Evolutionary conservation across 2,329 filamentous ascomycete species (phyloP).

Genomic region (Fusarium multiceps): DNA sequence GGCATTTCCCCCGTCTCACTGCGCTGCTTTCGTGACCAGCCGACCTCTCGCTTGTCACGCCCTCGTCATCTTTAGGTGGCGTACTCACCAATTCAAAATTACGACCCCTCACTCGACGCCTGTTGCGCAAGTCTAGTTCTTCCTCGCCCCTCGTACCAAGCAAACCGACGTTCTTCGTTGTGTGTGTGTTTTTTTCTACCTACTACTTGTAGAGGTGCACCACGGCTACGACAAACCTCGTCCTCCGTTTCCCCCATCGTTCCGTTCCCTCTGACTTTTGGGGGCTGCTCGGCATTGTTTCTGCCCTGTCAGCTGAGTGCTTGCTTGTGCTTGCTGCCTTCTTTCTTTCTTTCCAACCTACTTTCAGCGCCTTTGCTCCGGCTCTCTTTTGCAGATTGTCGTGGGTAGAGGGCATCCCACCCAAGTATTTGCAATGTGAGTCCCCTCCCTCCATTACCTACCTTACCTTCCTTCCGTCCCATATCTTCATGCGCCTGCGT

Average conservation of each 20-base stretch:
- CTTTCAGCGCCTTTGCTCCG: slow-evolving; percentile 56
- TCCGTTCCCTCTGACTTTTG: slow-evolving; percentile 30
- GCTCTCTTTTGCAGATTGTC: slow-evolving; percentile 59
- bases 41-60: slow-evolving; percentile 42
- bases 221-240: slow-evolving; percentile 36
- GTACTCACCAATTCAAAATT: slow-evolving; percentile 38
- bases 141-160: slow-evolving; percentile 41
- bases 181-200: slow-evolving; percentile 23
- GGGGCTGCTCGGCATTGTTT: slow-evolving; percentile 38
- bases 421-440: slow-evolving; percentile 58
- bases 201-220: slow-evolving; percentile 28
- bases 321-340: slow-evolving; percentile 27
- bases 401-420: slow-evolving; percentile 57
- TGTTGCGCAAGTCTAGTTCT: slow-evolving; percentile 45
- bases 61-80: slow-evolving; percentile 44
- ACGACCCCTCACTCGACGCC: slow-evolving; percentile 42
- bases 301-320: slow-evolving; percentile 34
- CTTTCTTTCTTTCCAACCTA: slow-evolving; percentile 28
- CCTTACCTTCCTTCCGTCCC: slow-evolving; percentile 29
- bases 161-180: slow-evolving; percentile 31
- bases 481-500: slow-evolving; percentile 30
- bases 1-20: slow-evolving; percentile 46
- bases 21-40: slow-evolving; percentile 44
- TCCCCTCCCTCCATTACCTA: slow-evolving; percentile 43
- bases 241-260: slow-evolving; percentile 38